Evolutionary conservation across 768 basidiomycete species (phyloP), one percentile per base, ranked within the genome.

Genomic region (Rhodosporidiobolus odoratus): DNA sequence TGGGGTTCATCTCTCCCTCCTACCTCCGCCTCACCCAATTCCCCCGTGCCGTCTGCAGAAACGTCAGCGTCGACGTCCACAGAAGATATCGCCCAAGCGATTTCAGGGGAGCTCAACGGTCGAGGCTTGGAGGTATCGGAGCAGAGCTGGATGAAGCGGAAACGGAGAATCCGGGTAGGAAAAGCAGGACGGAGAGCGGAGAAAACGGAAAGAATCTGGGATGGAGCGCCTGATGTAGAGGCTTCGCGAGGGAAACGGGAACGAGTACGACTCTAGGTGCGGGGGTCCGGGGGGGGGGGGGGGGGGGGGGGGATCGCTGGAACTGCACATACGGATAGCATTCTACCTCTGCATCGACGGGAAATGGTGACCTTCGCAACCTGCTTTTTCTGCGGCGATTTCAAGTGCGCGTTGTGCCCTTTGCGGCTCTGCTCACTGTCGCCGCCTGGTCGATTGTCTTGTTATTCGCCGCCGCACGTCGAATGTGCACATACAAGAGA

Each of bases 61-160:
- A 6, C 30, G 19, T 43, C 19, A 23, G 43, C 17, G 23, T 23
- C 30, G 9, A 8, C 62, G n/a, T 10, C 50, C 19, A 53, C 38
- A 12, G 62, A 62, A 30, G 50, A 62, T 37, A 32, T 62, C 7
- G 62, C 62, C 38, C 62, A 62, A 30, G 62, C 35, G 50, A 17
- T 62, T 13, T 40, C 47, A 35, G 30, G 41, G 34, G 62, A 62
- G 62, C 23, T 62, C 37, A 30, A 48, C 38, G 62, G 50, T 37
- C 7, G 61, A 37, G 21, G 54, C 23, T 9, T 53, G 52, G 32
- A 15, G 34, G 16, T 56, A n/a, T n/a, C n/a, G n/a, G n/a, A n/a
- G n/a, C 23, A n/a, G n/a, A 15, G 48, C 15, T 10, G 48, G 12
- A 50, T 8, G 48, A 50, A 43, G 43, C 13, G 43, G 21, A 21